Evolutionary conservation across 2,329 filamentous ascomycete genomes (phyloP), one percentile per base, ranked within the genome.

Genomic region (Elsinoe necatrix): DNA sequence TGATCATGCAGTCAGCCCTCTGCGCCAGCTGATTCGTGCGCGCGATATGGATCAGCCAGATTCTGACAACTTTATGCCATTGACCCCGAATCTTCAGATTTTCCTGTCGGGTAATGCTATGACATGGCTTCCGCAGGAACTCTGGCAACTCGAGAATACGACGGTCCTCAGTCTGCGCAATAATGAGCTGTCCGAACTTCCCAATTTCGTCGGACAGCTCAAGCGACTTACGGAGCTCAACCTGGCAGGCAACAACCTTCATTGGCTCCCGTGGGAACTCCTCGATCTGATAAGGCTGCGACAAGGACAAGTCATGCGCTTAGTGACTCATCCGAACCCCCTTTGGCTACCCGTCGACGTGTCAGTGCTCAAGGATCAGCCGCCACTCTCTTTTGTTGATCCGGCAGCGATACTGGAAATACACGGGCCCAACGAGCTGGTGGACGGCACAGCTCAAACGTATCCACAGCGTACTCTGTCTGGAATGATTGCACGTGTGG

Each of bases 131-230:
- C 85, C 86, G 0, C 72, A 74, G 1, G 78, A 80, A 48, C 68
- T 89, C 1, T 85, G 86, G 63, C 75, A 80, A 47, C 70, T 89
- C 1, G 72, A 81, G 20, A 73, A 81, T 62, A 72, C 89, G 27
- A 83, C 80, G 0, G 79, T 83, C 14, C 76, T 89, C 11, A 87
- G 80, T 62, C 73, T 89, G 14, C 80, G 86, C 34, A 79, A 77
- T 59, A 88, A 88, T 63, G 67, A 75, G 21, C 74, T 89, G 12
- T 71, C 70, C 0, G 79, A 85, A 63, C 69, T 89, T 1, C 82
- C 86, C 1, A 72, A 81, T 0, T 73, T 76, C 2, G 81, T 89
- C 50, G 73, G 72, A 20, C 78, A 78, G 29, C 73, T 89, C 5
- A 66, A 66, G 3, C 82, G 81, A 58, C 74, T 89, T 3, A 71